Evolutionary conservation across 2,329 filamentous ascomycete species (phyloP).

Genomic region (Graphiopsis chlorocephala): DNA sequence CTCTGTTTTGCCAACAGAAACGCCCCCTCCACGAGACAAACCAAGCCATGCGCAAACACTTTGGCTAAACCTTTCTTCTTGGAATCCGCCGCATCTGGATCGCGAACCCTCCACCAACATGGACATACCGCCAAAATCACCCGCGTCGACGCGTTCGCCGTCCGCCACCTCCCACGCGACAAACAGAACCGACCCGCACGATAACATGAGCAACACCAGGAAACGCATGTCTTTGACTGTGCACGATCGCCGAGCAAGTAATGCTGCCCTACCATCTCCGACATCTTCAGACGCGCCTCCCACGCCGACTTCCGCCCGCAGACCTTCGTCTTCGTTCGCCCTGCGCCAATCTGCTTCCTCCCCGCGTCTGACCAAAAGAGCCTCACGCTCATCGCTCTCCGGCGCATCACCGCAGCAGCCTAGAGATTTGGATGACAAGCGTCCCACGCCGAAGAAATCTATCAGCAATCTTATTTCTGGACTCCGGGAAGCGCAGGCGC

Average conservation of each 20-base stretch:
- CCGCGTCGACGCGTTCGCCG: constrained; percentile 5
- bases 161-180: constrained; percentile 10
- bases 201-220: constrained; percentile 17
- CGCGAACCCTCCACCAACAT: constrained; percentile 2
- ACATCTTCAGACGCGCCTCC: constrained; percentile 19
- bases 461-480: constrained; percentile 34
- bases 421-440: constrained; percentile 23
- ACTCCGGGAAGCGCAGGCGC: constrained; percentile 32
- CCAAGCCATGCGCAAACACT: background rate
- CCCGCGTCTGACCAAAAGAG: constrained; percentile 23
- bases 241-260: constrained; percentile 11
- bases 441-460: constrained; percentile 33
- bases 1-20: background rate
- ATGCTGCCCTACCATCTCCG: constrained; percentile 6
- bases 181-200: background rate
- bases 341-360: constrained; percentile 18
- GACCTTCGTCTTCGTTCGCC: constrained; percentile 13
- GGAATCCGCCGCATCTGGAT: background rate
- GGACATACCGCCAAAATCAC: constrained; percentile 11
- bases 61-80: background rate
- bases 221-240: constrained; percentile 14
- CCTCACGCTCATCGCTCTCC: constrained; percentile 29
- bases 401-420: constrained; percentile 15
- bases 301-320: constrained; percentile 5
- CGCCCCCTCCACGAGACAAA: background rate